phyloP scores from a whole-genome alignment of 164 flowering plant genomes.

The Paratinospora sagittata region DNA sequence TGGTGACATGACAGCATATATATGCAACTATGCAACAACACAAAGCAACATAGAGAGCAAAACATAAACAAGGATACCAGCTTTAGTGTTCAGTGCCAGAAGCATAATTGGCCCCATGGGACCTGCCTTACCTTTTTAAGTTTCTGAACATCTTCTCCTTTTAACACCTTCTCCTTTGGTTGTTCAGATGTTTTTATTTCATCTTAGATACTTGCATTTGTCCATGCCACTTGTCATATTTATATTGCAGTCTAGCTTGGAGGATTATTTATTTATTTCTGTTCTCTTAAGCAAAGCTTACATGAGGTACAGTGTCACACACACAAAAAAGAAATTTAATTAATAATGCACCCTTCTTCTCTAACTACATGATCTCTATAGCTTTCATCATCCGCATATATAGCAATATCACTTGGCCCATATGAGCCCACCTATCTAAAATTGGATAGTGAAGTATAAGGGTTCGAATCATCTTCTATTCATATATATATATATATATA shows the following conservation, averaged over 20 bases:
- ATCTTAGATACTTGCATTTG: background rate
- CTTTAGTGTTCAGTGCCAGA: background rate
- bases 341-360: background rate
- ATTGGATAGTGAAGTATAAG: background rate
- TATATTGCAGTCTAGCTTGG: too few species aligned
- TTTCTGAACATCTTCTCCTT: background rate
- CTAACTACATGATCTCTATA: background rate
- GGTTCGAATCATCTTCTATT: background rate
- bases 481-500: too few species aligned
- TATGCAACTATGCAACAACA: background rate
- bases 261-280: too few species aligned
- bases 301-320: too few species aligned
- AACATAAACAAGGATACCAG: background rate
- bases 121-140: background rate
- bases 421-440: background rate
- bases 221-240: background rate
- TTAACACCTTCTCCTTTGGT: slow-evolving; percentile 1
- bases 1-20: background rate
- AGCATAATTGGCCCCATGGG: background rate
- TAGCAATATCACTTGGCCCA: too few species aligned
- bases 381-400: background rate
- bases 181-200: background rate
- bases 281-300: too few species aligned
- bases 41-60: background rate
- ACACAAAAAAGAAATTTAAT: background rate